These are phyloP conservation scores for Conticribra weissflogii DNA, from an alignment of 108 stramenopile genomes.

Conservation along the genomic window DNA sequence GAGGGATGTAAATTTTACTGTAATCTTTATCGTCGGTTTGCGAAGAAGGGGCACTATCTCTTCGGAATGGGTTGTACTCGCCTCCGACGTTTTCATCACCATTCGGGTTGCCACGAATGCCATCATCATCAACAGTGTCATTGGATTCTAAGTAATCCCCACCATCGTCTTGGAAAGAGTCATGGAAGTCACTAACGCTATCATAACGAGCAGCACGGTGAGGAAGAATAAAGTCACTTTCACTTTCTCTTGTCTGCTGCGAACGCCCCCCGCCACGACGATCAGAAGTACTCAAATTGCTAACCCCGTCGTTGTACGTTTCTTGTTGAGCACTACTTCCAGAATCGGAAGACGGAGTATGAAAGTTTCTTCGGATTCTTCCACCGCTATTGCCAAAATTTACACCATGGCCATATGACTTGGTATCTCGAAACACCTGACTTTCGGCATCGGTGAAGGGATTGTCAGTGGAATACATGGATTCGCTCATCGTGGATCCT, in stretches of 20 bases:
- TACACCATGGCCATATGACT: background rate
- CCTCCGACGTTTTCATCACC: too few species aligned
- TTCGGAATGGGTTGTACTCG: too few species aligned
- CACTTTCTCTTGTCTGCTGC: too few species aligned
- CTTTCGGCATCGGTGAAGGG: slow-evolving; percentile 15
- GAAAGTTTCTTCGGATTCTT: too few species aligned
- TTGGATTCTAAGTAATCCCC: background rate
- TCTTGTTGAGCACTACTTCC: background rate
- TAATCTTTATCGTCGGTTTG: too few species aligned
- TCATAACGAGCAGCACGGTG: background rate
- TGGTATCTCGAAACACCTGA: slow-evolving; percentile 1
- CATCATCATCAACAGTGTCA: background rate
- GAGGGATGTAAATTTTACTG: too few species aligned
- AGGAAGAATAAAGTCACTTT: background rate
- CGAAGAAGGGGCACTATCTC: too few species aligned
- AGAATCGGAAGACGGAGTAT: too few species aligned
- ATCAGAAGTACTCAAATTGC: background rate
- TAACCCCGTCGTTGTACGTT: background rate
- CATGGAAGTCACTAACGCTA: background rate
- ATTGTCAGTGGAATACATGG: slow-evolving; percentile 8
- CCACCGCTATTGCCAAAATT: background rate
- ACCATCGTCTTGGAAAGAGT: background rate
- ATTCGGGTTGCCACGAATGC: too few species aligned
- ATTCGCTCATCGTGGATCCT: background rate
- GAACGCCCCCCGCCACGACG: background rate